phyloP scores from a whole-genome alignment of 1,139 yeast species.

The Diutina sp. region DNA sequence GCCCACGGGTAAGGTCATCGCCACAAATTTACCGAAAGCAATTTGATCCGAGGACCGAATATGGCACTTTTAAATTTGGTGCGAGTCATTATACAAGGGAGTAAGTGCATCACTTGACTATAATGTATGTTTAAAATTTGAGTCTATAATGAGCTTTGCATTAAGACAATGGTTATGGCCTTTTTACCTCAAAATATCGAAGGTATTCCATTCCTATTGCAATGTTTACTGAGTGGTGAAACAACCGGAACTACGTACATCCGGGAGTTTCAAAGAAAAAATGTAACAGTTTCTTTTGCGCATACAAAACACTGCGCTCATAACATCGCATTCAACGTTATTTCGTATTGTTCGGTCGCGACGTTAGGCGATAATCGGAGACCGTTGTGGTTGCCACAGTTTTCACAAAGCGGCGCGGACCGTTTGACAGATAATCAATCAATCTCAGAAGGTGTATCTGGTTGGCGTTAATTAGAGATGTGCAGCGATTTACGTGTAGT shows the following conservation, averaged over 20 bases:
- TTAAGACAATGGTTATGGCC: no score
- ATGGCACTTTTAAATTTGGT: no score
- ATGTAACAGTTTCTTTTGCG: background rate
- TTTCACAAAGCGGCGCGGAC: background rate
- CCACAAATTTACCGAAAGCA: background rate
- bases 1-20: background rate
- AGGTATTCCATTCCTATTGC: no score
- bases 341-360: background rate
- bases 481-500: background rate
- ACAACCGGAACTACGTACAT: background rate
- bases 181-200: no score
- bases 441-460: background rate
- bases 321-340: background rate
- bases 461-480: background rate
- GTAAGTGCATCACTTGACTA: no score
- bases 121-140: no score
- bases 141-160: no score
- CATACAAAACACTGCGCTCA: background rate
- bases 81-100: no score
- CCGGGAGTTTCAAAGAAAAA: background rate
- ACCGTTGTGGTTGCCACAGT: background rate
- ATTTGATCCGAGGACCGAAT: background rate
- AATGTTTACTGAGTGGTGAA: no score
- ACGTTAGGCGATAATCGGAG: background rate
- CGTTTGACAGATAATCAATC: background rate